phyloP scores from a whole-genome alignment of 805 yeast species.

The Wickerhamiella cacticola region DNA sequence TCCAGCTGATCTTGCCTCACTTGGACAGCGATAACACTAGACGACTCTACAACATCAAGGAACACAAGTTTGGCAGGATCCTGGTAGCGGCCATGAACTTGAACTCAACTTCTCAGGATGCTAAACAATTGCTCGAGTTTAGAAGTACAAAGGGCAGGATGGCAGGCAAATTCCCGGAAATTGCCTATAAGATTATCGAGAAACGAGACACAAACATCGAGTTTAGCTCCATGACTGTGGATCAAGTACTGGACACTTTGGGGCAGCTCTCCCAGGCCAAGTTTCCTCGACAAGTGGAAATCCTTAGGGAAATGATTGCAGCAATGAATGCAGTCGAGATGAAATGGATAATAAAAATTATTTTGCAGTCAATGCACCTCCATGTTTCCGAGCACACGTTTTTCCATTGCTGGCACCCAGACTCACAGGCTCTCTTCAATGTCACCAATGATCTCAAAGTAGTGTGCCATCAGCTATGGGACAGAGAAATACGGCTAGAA shows the following conservation, averaged over 20 bases:
- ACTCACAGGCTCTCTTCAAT: slow-evolving; percentile 51
- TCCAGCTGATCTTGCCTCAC: slow-evolving; percentile 48
- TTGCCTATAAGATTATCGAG: slow-evolving; percentile 40
- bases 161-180: slow-evolving; percentile 38
- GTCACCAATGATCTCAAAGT: slow-evolving; percentile 52
- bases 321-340: slow-evolving; percentile 50
- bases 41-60: slow-evolving; percentile 48
- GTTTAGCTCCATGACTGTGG: slow-evolving; percentile 34
- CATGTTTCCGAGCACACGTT: slow-evolving; percentile 49
- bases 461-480: slow-evolving; percentile 47
- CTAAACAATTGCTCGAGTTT: slow-evolving; percentile 39
- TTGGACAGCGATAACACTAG: slow-evolving; percentile 40
- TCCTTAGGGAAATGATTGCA: slow-evolving; percentile 41
- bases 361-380: slow-evolving; percentile 39
- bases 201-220: slow-evolving; percentile 35
- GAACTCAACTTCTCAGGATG: slow-evolving; percentile 51
- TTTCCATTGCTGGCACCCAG: slow-evolving; percentile 62
- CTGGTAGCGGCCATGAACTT: slow-evolving; percentile 42
- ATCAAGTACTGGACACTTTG: slow-evolving; percentile 38
- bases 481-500: slow-evolving; percentile 37
- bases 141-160: slow-evolving; percentile 34
- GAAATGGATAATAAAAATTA: slow-evolving; percentile 53
- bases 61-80: slow-evolving; percentile 43
- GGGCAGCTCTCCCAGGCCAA: slow-evolving; percentile 33
- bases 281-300: slow-evolving; percentile 32